phyloP scores from a whole-genome alignment of 1,139 yeast genomes.

The Saccharomycopsis crataegensis region DNA sequence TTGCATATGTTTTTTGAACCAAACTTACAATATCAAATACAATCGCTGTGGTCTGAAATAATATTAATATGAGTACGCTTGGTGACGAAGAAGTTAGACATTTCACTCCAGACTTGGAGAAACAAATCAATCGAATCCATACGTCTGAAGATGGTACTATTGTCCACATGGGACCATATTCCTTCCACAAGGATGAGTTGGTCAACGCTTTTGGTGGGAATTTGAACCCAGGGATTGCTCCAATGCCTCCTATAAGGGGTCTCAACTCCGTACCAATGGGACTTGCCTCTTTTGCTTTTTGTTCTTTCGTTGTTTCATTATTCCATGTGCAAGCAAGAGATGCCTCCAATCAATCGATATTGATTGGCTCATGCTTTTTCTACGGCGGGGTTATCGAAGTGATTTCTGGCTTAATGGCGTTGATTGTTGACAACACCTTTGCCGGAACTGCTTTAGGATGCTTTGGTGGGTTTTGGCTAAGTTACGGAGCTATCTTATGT shows the following conservation, averaged over 20 bases:
- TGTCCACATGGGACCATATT: slow-evolving; percentile 49
- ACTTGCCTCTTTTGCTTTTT: slow-evolving; percentile 47
- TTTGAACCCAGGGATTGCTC: slow-evolving; percentile 47
- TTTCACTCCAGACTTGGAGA: slow-evolving; percentile 19
- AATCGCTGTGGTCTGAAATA: neutral
- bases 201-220: slow-evolving; percentile 53
- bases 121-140: slow-evolving; percentile 9
- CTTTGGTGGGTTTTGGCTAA: slow-evolving; percentile 72
- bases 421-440: slow-evolving; percentile 57
- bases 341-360: slow-evolving; percentile 39
- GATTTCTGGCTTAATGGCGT: slow-evolving; percentile 60
- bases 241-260: slow-evolving; percentile 25
- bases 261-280: slow-evolving; percentile 63
- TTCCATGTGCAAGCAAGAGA: slow-evolving; percentile 47
- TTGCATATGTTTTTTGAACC: neutral
- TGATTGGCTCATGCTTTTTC: slow-evolving; percentile 45
- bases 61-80: slow-evolving; percentile 6
- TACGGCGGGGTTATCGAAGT: slow-evolving; percentile 61
- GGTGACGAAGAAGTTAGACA: slow-evolving; percentile 5
- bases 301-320: slow-evolving; percentile 38
- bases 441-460: slow-evolving; percentile 59
- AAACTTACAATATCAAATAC: neutral
- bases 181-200: slow-evolving; percentile 48
- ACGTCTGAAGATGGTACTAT: slow-evolving; percentile 30
- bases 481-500: slow-evolving; percentile 51